Percentiles rank a stretch among this genome's conserved stretches.
These are phyloP conservation scores for Akanthomyces uredinophilus DNA, from an alignment of 2,329 filamentous ascomycete genomes.

Conservation along the genomic window DNA sequence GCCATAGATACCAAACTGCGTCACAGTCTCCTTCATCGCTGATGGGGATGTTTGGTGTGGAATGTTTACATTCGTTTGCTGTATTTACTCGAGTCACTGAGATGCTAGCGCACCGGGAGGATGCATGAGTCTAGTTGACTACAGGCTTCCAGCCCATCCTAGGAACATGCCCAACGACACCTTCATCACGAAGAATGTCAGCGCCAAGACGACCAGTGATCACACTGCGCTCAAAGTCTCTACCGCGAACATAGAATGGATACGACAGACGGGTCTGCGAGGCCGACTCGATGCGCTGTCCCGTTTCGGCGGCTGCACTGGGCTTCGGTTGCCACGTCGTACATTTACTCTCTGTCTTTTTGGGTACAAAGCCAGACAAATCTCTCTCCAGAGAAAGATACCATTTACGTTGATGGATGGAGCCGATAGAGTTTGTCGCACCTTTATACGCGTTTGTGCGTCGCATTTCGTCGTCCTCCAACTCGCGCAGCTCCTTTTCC, in stretches of 20 bases:
- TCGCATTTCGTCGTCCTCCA: constrained; percentile 50
- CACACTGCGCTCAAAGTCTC: constrained; percentile 58
- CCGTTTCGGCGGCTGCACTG: background rate
- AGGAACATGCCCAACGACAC: constrained; percentile 49
- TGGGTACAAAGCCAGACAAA: constrained; percentile 50
- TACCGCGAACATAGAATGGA: constrained; percentile 57
- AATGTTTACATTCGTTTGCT: no score
- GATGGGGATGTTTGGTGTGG: no score
- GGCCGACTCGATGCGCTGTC: constrained; percentile 1
- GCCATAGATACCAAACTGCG: no score
- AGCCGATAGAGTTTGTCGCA: constrained; percentile 60
- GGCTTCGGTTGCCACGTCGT: constrained; percentile 15
- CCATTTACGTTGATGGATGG: constrained; percentile 63
- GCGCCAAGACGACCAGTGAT: constrained; percentile 56
- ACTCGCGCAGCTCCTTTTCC: constrained; percentile 38
- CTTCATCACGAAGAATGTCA: constrained; percentile 59
- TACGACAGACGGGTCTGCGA: constrained; percentile 35
- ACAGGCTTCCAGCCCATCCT: constrained; percentile 56
- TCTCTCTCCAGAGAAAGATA: constrained; percentile 57
- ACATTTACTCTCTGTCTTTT: constrained; percentile 25
- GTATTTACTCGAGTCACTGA: no score
- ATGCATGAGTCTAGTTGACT: constrained; percentile 26
- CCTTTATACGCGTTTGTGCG: constrained; percentile 61
- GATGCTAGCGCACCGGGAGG: no score
- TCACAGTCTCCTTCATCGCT: no score